Conservation (phyloP, 2,329 filamentous ascomycete species). For the Ophiocordyceps sinensis region DNA sequence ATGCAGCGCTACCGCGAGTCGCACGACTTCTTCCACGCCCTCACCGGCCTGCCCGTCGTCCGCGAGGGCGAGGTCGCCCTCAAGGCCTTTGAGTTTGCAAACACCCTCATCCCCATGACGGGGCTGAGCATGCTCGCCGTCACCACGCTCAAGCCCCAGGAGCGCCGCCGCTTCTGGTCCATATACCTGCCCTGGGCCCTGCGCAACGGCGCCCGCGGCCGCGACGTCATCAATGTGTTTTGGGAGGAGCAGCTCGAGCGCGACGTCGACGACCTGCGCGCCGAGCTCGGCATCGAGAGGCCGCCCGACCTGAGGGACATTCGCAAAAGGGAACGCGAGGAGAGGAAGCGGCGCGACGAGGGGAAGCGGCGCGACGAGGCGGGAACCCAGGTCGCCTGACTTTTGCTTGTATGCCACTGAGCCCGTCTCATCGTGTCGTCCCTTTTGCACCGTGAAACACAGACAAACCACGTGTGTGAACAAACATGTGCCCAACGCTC, state of each 20-base stretch:
- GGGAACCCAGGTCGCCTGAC: slow-evolving; percentile 3
- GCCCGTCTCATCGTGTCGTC: too few species aligned
- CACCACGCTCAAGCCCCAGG: slow-evolving; percentile 69
- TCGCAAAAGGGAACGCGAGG: slow-evolving; percentile 53
- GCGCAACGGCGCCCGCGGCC: slow-evolving; percentile 59
- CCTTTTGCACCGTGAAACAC: too few species aligned
- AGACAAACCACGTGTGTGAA: background rate
- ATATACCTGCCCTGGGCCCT: slow-evolving; percentile 87
- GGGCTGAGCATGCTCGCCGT: slow-evolving; percentile 75
- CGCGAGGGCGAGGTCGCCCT: slow-evolving; percentile 96
- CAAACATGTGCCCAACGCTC: background rate
- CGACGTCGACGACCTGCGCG: slow-evolving; percentile 62
- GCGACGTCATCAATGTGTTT: slow-evolving; percentile 88
- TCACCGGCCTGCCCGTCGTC: slow-evolving; percentile 80
- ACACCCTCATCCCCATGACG: slow-evolving; percentile 90
- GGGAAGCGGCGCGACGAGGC: slow-evolving; percentile 44
- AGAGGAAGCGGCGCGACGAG: slow-evolving; percentile 50
- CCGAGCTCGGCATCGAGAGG: slow-evolving; percentile 67
- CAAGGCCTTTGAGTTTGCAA: slow-evolving; percentile 95
- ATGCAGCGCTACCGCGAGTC: slow-evolving; percentile 97
- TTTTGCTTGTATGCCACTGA: background rate
- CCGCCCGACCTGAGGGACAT: slow-evolving; percentile 77
- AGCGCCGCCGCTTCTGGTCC: slow-evolving; percentile 58
- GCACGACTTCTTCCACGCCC: slow-evolving; percentile 94
- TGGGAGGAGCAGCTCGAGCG: slow-evolving; percentile 92